Conservation (phyloP, 345 rosid species). For the Ceriops decandra region DNA sequence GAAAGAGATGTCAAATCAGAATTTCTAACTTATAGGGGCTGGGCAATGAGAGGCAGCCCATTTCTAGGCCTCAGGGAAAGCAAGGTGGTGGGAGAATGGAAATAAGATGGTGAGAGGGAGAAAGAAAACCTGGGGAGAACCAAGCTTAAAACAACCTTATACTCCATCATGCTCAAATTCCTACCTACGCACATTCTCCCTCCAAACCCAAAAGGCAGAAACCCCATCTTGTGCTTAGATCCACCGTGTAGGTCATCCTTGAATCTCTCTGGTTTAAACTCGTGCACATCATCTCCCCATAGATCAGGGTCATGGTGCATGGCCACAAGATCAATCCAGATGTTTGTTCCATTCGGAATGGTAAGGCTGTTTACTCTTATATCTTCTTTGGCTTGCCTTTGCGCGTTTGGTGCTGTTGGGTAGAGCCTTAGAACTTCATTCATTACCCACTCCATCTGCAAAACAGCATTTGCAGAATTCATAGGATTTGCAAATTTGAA, state of each 20-base stretch:
- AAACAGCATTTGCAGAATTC: constrained; percentile 8
- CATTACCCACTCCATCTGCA: constrained; percentile 91
- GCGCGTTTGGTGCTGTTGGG: constrained; percentile 79
- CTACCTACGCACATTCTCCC: constrained; percentile 92
- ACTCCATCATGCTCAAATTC: constrained; percentile 70
- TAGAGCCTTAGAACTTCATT: constrained; percentile 73
- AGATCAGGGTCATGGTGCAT: constrained; percentile 78
- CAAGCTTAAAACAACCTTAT: constrained; percentile 59
- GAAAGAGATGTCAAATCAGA: too few species aligned
- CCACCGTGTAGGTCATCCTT: constrained; percentile 54
- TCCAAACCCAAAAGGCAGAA: constrained; percentile 89
- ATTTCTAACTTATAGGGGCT: constrained; percentile 27
- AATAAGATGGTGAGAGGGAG: constrained; percentile 55
- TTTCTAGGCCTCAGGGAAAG: constrained; percentile 68
- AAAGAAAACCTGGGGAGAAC: constrained; percentile 67
- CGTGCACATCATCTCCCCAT: constrained; percentile 77
- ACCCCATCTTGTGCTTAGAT: constrained; percentile 87
- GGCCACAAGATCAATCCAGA: constrained; percentile 88
- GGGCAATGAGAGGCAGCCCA: constrained; percentile 67
- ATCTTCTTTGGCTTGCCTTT: constrained; percentile 69
- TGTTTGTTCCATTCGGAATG: constrained; percentile 68
- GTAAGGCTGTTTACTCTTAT: constrained; percentile 38
- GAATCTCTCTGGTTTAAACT: constrained; percentile 87
- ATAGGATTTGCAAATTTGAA: background rate
- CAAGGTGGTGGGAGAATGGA: constrained; percentile 62